A percentile compares a stretch with the other conserved stretches of the same genome.
phyloP scores from a whole-genome alignment of 345 rosid species.

The Hirschfeldia incana region DNA sequence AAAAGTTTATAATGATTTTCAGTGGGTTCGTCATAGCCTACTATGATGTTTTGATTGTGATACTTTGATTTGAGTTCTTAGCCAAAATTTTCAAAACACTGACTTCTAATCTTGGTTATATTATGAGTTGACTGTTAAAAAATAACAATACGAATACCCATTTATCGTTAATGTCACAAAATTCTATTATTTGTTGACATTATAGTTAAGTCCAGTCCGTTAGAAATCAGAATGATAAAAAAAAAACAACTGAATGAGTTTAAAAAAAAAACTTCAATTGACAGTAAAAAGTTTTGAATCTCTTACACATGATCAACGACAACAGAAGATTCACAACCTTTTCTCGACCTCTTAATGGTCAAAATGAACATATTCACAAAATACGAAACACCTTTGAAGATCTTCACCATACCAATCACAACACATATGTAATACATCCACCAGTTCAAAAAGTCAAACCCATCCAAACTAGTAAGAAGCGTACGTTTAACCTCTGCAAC shows the following conservation, averaged over 20 bases:
- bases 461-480: conserved; percentile 35
- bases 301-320: conserved; percentile 36
- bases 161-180: not conserved
- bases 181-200: not conserved
- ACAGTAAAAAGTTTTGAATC: not conserved
- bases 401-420: conserved; percentile 59
- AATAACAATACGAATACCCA: not conserved
- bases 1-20: too few relatives aligned
- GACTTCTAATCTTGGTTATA: not conserved
- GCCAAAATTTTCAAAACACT: not conserved
- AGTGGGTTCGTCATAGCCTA: too few relatives aligned
- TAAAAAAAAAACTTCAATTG: not conserved
- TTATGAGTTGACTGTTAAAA: not conserved
- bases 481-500: conserved; percentile 51
- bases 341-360: conserved; percentile 36
- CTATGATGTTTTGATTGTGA: too few relatives aligned
- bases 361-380: conserved; percentile 32
- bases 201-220: not conserved
- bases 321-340: conserved; percentile 11
- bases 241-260: not conserved
- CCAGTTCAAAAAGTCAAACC: conserved; percentile 55
- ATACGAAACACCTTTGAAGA: conserved; percentile 51
- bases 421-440: conserved; percentile 69
- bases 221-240: not conserved
- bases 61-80: too few relatives aligned